phyloP scores from a whole-genome alignment of 768 basidiomycete genomes.

The Suillus weaverae region DNA sequence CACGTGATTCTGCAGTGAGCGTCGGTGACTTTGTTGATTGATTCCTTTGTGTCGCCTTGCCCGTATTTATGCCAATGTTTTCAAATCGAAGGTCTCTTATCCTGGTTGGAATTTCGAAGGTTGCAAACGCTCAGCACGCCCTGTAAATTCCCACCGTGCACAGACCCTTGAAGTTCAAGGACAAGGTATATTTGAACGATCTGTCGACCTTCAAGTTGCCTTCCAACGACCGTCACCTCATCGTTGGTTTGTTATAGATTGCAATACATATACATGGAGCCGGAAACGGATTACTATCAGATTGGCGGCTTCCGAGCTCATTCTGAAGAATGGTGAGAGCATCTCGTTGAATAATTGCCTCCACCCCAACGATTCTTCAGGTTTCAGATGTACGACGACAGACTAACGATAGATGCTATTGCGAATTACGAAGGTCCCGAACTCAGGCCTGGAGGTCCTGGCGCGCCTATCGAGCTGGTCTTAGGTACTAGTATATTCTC shows the following conservation, averaged over 20 bases:
- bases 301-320: constrained; percentile 29
- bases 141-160: neutral
- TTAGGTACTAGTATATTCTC: constrained; percentile 34
- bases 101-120: neutral
- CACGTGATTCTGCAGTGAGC: neutral
- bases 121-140: neutral
- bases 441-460: constrained; percentile 28
- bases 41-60: neutral
- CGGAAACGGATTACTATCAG: constrained; percentile 26
- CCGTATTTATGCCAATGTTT: neutral
- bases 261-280: constrained; percentile 2
- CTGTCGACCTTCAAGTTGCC: neutral
- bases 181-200: neutral
- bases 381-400: constrained; percentile 37
- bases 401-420: constrained; percentile 32
- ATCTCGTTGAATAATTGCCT: neutral
- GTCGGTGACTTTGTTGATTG: neutral
- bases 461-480: constrained; percentile 40
- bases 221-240: neutral
- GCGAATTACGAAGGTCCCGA: constrained; percentile 26
- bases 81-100: neutral
- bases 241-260: neutral
- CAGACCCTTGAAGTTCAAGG: neutral
- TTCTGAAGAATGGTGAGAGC: constrained; percentile 26
- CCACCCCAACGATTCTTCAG: constrained; percentile 11